phyloP scores from a whole-genome alignment of 768 basidiomycete genomes.

The Sutorius australiensis region DNA sequence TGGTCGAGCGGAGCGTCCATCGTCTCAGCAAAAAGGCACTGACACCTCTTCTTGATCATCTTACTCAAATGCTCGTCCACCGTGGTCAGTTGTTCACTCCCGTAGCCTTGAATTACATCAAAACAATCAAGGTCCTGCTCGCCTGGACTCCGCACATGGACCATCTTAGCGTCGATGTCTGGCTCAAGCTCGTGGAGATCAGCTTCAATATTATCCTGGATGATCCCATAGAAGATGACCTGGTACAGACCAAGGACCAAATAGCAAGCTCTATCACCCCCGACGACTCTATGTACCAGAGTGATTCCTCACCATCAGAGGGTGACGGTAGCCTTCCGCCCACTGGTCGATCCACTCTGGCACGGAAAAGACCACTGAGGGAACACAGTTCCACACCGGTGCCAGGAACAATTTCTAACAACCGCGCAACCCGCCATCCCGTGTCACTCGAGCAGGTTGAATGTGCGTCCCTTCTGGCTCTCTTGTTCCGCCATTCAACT shows the following conservation, averaged over 20 bases:
- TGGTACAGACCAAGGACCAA: conserved; percentile 24
- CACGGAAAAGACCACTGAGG: conserved; percentile 25
- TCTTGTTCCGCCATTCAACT: conserved; percentile 54
- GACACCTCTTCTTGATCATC: conserved; percentile 58
- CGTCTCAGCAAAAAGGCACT: conserved; percentile 53
- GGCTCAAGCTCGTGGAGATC: conserved; percentile 66
- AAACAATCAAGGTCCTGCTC: conserved; percentile 65
- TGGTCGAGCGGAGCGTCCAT: conserved; percentile 60
- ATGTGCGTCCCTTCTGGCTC: conserved; percentile 58
- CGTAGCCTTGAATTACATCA: conserved; percentile 77
- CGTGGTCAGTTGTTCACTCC: conserved; percentile 53
- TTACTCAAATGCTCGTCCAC: conserved; percentile 56
- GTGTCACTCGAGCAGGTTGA: conserved; percentile 64
- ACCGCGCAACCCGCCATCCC: conserved; percentile 24
- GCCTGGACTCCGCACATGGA: conserved; percentile 75
- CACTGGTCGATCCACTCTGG: conserved; percentile 16
- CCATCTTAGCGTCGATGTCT: conserved; percentile 57
- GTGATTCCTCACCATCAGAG: conserved; percentile 30
- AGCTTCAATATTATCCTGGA: conserved; percentile 77
- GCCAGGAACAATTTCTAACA: conserved; percentile 16
- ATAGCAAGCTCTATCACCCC: conserved; percentile 11
- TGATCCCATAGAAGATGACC: conserved; percentile 42
- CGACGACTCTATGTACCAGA: conserved; percentile 32
- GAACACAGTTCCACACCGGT: conserved; percentile 23
- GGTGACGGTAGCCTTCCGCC: conserved; percentile 32